phyloP scores from a whole-genome alignment of 2,329 filamentous ascomycete genomes.

The Septoria linicola region DNA sequence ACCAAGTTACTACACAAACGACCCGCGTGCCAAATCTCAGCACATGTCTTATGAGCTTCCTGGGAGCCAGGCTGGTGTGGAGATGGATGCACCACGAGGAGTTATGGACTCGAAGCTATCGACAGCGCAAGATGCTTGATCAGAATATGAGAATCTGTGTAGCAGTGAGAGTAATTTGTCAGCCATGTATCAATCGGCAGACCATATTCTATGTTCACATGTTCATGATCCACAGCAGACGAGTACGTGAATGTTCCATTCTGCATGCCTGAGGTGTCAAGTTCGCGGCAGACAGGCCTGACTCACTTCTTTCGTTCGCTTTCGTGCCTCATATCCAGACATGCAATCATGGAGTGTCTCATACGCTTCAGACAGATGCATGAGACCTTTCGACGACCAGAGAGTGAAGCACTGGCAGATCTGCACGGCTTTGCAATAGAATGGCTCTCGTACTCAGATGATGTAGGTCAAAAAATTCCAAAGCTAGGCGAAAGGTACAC shows the following conservation, averaged over 20 bases:
- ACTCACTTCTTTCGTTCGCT: neutral
- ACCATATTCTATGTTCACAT: too few relatives aligned
- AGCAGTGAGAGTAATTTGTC: too few relatives aligned
- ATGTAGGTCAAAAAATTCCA: constrained; percentile 57
- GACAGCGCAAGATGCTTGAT: neutral
- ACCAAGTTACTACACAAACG: constrained; percentile 17
- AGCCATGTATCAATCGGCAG: too few relatives aligned
- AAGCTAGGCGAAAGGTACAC: constrained; percentile 15
- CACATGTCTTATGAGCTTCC: constrained; percentile 15
- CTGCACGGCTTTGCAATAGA: constrained; percentile 66
- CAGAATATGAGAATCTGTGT: too few relatives aligned
- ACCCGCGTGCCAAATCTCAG: constrained; percentile 6
- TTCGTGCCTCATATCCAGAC: too few relatives aligned
- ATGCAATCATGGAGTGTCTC: constrained; percentile 65
- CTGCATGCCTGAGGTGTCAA: too few relatives aligned
- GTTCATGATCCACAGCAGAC: too few relatives aligned
- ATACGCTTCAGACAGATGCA: constrained; percentile 87
- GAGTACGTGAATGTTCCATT: too few relatives aligned
- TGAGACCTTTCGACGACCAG: constrained; percentile 83
- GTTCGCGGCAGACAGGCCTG: too few relatives aligned
- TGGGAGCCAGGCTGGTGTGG: constrained; percentile 14
- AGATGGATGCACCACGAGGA: constrained; percentile 13
- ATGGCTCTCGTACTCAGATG: constrained; percentile 70
- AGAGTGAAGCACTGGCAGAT: constrained; percentile 76
- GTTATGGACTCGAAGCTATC: neutral